These are phyloP conservation scores for Fusarium tricinctum DNA, from an alignment of 2,329 filamentous ascomycete species.

Conservation along the genomic window DNA sequence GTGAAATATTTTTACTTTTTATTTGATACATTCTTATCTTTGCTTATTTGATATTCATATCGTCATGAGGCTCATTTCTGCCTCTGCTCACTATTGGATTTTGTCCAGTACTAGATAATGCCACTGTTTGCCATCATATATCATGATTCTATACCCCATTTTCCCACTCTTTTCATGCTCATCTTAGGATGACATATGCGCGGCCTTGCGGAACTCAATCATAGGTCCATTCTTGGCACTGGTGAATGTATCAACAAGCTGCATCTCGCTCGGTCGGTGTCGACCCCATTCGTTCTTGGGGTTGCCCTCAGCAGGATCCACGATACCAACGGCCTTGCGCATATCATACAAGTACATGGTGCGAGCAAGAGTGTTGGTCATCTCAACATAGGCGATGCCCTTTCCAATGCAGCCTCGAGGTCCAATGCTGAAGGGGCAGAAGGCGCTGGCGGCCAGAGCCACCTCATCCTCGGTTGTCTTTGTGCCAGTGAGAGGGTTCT, in stretches of 20 bases:
- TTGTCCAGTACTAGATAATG: neutral
- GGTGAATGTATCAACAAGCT: conserved; percentile 80
- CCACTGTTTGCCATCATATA: conserved; percentile 3
- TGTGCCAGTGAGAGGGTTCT: conserved; percentile 55
- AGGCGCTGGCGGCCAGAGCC: conserved; percentile 73
- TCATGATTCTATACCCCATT: neutral
- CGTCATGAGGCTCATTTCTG: conserved; percentile 1
- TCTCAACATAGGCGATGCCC: conserved; percentile 75
- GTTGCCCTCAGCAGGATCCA: conserved; percentile 67
- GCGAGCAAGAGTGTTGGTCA: conserved; percentile 73
- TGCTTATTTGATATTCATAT: neutral
- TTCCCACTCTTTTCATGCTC: neutral
- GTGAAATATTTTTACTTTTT: conserved; percentile 1
- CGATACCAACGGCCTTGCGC: conserved; percentile 63
- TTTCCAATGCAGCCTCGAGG: conserved; percentile 81
- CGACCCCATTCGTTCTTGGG: conserved; percentile 66
- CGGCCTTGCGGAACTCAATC: conserved; percentile 68
- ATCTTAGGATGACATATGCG: conserved; percentile 30
- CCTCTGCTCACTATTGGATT: neutral
- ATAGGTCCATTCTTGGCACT: conserved; percentile 79
- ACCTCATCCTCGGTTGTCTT: conserved; percentile 65
- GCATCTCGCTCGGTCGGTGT: conserved; percentile 72
- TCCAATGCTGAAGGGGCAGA: conserved; percentile 80
- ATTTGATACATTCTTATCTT: conserved; percentile 3
- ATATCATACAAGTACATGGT: conserved; percentile 74